Evolutionary conservation across 2,329 filamentous ascomycete species (phyloP), one percentile per base, ranked within the genome.

Genomic region (Elsinoe australis): DNA sequence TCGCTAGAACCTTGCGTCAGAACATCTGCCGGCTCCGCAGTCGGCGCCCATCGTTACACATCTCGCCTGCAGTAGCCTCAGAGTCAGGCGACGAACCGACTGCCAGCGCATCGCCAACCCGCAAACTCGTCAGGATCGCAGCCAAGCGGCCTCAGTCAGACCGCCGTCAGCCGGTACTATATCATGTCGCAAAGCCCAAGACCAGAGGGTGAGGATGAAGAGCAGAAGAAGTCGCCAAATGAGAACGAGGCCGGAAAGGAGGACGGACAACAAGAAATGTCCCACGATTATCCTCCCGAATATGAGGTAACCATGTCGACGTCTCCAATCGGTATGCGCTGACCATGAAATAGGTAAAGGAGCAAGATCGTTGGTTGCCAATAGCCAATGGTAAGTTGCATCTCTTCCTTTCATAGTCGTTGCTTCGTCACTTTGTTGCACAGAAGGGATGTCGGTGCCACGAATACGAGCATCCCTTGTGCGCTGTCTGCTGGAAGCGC

Each of bases 291-390:
- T 15, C 39, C 39, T n/a, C 39, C 24, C 29, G 39, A 44, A 21
- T 44, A 44, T 44, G 39, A 44, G 39, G 39, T 44, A 44, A 32
- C 21, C 39, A 28, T 32, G 39, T 19, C 28, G 28, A 32, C 39
- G 19, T 12, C 14, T 18, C 26, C 26, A 6, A 6, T 29, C 7
- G 26, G 12, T 29, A 29, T 12, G 26, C 26, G 26, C 26, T 29
- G 26, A 29, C 12, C 26, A 29, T 29, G n/a, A n/a, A 29, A 68
- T 90, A 96, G 73, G 90, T 96, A 71, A 96, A 96, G 78, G 92
- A 98, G 72, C 92, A 98, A 72, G 92, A 98, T 72, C 78, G 92
- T 77, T 98, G 92, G 92, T 80, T 98, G 68, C 92, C 92, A 67
- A 98, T 98, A 79, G 92, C 92, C 73, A 98, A 98, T 88, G 92